A percentile compares a stretch with the other conserved stretches of the same genome.
These are phyloP conservation scores for Coniochaeta sp. DNA, from an alignment of 2,329 filamentous ascomycete genomes.

Conservation along the genomic window DNA sequence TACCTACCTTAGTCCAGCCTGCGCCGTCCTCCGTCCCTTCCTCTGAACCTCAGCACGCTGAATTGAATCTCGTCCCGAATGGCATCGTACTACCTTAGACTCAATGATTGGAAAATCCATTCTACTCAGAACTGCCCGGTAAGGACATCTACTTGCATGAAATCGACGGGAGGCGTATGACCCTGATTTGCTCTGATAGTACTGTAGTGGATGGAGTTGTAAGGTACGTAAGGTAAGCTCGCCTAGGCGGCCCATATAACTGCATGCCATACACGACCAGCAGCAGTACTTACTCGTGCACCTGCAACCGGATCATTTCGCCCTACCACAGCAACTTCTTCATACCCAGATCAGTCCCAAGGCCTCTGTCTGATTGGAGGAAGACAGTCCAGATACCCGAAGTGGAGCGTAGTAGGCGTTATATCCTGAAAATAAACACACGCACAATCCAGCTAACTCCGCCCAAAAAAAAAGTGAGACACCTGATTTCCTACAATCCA, in stretches of 20 bases:
- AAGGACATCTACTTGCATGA: too few species aligned
- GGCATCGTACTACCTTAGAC: too few species aligned
- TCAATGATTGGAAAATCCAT: too few species aligned
- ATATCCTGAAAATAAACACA: background rate
- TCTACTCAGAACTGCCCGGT: too few species aligned
- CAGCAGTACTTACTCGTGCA: background rate
- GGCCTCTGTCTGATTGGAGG: background rate
- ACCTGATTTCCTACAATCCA: background rate
- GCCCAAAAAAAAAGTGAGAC: background rate
- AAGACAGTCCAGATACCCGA: background rate
- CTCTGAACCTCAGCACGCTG: too few species aligned
- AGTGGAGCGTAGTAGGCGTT: background rate
- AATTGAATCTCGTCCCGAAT: too few species aligned
- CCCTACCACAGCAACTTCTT: background rate
- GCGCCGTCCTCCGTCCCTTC: too few species aligned
- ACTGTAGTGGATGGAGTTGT: too few species aligned
- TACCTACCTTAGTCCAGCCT: too few species aligned
- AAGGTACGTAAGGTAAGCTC: too few species aligned
- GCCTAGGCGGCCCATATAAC: background rate
- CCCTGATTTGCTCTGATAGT: background rate
- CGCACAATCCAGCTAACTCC: background rate
- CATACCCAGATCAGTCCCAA: background rate
- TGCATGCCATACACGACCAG: background rate
- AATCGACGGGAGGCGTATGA: too few species aligned
- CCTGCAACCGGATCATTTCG: background rate